A percentile compares a stretch with the other conserved stretches of the same genome.
Conservation (phyloP, 108 stramenopile genomes). For the Fistulifera solaris region DNA sequence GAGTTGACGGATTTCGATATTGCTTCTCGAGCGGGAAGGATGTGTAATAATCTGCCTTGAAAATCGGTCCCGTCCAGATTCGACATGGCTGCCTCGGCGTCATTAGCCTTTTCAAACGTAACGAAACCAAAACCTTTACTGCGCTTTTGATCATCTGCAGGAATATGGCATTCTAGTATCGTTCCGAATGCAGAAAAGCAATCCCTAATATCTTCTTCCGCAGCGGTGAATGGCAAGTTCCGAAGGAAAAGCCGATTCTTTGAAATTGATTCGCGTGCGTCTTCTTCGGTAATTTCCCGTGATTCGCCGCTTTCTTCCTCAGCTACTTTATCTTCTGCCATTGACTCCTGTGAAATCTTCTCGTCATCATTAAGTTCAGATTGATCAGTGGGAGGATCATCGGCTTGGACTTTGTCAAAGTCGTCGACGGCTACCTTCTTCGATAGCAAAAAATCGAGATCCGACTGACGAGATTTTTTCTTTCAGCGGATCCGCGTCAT, state of each 20-base stretch:
- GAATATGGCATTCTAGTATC: constrained; percentile 84
- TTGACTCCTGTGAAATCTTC: constrained; percentile 7
- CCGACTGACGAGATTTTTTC: constrained; percentile 11
- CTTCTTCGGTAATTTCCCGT: constrained; percentile 2
- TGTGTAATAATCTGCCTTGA: constrained; percentile 83
- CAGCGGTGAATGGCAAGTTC: constrained; percentile 87
- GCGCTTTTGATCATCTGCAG: constrained; percentile 81
- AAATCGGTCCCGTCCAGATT: constrained; percentile 68
- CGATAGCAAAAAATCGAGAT: constrained; percentile 76
- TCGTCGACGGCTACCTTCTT: constrained; percentile 50
- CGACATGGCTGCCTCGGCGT: constrained; percentile 50
- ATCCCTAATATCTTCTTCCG: constrained; percentile 88
- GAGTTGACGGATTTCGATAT: constrained; percentile 10
- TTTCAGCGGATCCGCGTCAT: constrained; percentile 15
- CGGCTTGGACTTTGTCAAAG: constrained; percentile 36
- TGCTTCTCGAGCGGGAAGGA: constrained; percentile 66
- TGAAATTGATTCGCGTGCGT: constrained; percentile 16
- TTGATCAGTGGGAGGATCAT: not conserved
- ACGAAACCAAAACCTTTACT: constrained; percentile 96
- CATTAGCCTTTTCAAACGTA: constrained; percentile 43
- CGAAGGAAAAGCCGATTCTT: constrained; percentile 79
- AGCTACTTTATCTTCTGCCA: constrained; percentile 2
- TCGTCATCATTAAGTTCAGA: not conserved
- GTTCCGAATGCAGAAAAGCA: constrained; percentile 63
- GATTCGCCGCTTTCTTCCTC: constrained; percentile 9